These are phyloP conservation scores for Paxillus rubicundulus DNA, from an alignment of 768 basidiomycete species.

Conservation along the genomic window DNA sequence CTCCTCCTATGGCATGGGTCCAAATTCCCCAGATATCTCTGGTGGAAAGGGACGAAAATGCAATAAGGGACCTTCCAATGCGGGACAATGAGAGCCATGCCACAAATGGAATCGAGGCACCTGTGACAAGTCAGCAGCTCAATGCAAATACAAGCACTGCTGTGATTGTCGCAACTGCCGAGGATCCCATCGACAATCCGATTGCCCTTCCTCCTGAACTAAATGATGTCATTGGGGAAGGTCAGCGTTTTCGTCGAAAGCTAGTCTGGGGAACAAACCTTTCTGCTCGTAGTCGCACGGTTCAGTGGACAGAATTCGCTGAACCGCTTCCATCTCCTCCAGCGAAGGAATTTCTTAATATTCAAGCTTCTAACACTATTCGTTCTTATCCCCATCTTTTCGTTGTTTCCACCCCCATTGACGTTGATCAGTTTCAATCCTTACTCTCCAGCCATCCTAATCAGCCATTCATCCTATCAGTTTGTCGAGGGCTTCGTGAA, in stretches of 20 bases:
- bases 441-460: conserved; percentile 37
- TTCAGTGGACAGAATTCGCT: not conserved
- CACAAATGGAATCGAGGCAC: too few species aligned
- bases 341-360: conserved; percentile 8
- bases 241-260: not conserved
- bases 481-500: conserved; percentile 28
- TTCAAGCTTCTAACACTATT: conserved; percentile 20
- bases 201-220: not conserved
- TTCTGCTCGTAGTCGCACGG: not conserved
- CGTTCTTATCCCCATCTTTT: conserved; percentile 30
- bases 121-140: too few species aligned
- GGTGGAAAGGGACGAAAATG: not conserved
- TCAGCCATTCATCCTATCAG: conserved; percentile 34
- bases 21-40: not conserved
- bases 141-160: too few species aligned
- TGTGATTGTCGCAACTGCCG: not conserved
- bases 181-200: not conserved
- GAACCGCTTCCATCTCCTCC: not conserved
- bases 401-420: conserved; percentile 36
- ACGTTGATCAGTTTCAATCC: conserved; percentile 29
- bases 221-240: not conserved
- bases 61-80: not conserved
- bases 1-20: conserved; percentile 1
- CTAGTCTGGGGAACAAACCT: too few species aligned
- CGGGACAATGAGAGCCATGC: too few species aligned